phyloP scores from a whole-genome alignment of 805 yeast species.

The Kregervanrija fluxuum region DNA sequence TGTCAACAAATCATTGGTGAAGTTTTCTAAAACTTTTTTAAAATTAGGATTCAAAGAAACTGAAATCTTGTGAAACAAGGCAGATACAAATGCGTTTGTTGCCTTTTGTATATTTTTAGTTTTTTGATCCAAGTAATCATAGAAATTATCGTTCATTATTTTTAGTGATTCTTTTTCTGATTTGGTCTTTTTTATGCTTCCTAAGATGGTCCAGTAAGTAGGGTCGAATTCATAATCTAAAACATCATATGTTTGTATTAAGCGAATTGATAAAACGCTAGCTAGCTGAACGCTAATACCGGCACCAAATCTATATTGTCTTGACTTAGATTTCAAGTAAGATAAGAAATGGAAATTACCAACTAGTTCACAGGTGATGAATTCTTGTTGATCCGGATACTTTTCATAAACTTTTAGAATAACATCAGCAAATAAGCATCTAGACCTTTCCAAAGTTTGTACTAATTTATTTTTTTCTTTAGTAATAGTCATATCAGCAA shows the following conservation, averaged over 20 bases:
- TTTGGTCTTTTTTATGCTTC: conserved; percentile 2
- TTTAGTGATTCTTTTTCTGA: conserved; percentile 7
- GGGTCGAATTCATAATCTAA: conserved; percentile 16
- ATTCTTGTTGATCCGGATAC: conserved; percentile 46
- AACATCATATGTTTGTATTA: conserved; percentile 27
- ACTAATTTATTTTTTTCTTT: conserved; percentile 1
- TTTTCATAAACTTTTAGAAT: conserved; percentile 32
- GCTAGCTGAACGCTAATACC: conserved; percentile 45
- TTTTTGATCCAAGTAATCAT: conserved; percentile 5
- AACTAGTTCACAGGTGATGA: conserved; percentile 55
- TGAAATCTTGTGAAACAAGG: conserved; percentile 25
- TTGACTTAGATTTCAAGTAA: conserved; percentile 33
- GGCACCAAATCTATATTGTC: conserved; percentile 35
- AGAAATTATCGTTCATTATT: conserved; percentile 9
- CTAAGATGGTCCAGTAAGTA: conserved; percentile 16
- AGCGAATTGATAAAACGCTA: conserved; percentile 36
- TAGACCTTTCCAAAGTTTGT: conserved; percentile 13
- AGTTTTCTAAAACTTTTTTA: conserved; percentile 39
- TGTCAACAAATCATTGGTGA: conserved; percentile 48
- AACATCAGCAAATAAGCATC: conserved; percentile 27
- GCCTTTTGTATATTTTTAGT: conserved; percentile 8
- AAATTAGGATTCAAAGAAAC: conserved; percentile 24
- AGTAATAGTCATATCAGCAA: conserved; percentile 23
- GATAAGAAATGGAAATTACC: conserved; percentile 45
- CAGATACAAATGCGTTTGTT: conserved; percentile 25